Percentiles rank a stretch among this genome's conserved stretches.
phyloP scores from a whole-genome alignment of 495 filamentous ascomycete genomes.

The Penicillium desertorum region DNA sequence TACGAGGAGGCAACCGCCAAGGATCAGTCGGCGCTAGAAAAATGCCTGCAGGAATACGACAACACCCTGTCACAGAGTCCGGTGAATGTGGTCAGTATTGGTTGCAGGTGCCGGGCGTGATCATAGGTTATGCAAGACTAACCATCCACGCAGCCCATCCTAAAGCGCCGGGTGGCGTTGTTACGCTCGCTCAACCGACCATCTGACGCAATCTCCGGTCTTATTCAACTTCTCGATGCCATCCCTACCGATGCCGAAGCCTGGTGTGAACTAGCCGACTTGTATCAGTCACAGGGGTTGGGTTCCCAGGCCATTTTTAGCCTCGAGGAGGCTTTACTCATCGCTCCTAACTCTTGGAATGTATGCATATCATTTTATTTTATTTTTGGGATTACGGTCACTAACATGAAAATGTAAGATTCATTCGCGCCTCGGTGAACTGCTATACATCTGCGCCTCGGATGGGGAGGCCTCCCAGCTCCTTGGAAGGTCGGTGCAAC shows the following conservation, averaged over 20 bases:
- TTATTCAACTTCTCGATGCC: conserved; percentile 73
- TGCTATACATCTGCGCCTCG: conserved; percentile 67
- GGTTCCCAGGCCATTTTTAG: conserved; percentile 82
- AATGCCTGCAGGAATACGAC: conserved; percentile 74
- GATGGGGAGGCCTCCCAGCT: conserved; percentile 46
- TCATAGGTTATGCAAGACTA: neutral
- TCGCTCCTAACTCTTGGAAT: conserved; percentile 95
- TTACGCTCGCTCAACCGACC: conserved; percentile 66
- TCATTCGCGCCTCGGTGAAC: conserved; percentile 83
- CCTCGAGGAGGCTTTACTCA: conserved; percentile 83
- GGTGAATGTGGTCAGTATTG: conserved; percentile 69
- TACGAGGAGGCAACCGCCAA: conserved; percentile 81
- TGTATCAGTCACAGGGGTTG: conserved; percentile 76
- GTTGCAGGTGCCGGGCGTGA: neutral
- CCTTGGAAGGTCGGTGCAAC: conserved; percentile 69
- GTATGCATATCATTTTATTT: conserved; percentile 45
- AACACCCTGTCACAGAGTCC: conserved; percentile 68
- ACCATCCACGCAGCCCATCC: conserved; percentile 60
- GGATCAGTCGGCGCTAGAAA: conserved; percentile 59
- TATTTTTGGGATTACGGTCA: neutral
- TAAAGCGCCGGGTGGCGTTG: conserved; percentile 82
- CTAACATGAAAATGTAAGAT: conserved; percentile 50
- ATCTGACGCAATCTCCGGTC: conserved; percentile 68
- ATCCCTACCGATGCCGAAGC: conserved; percentile 90
- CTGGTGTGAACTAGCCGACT: conserved; percentile 86